Evolutionary conservation across 768 basidiomycete species (phyloP).

Genomic region (Tephrocybe sp.): DNA sequence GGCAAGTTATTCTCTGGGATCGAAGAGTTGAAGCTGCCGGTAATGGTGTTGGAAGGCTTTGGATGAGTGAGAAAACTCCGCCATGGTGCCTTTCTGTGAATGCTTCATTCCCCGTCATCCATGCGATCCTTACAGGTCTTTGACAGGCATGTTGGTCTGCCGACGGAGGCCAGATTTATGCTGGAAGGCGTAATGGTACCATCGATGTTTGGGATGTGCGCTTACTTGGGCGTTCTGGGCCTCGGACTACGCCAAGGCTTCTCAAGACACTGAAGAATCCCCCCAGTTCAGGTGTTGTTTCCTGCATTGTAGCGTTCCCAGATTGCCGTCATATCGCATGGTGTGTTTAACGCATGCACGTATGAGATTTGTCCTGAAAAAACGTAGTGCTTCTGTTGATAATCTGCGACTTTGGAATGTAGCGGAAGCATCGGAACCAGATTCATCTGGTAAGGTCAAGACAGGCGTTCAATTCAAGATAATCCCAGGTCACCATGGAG

Average conservation of each 20-base stretch:
- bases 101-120: not conserved
- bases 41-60: slow-evolving; percentile 76
- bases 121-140: not conserved
- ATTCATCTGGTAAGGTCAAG: slow-evolving; percentile 56
- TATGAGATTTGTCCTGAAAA: not conserved
- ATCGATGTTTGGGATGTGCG: slow-evolving; percentile 96
- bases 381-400: slow-evolving; percentile 79
- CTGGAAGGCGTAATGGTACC: slow-evolving; percentile 85
- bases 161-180: slow-evolving; percentile 85
- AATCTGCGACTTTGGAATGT: slow-evolving; percentile 95
- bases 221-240: slow-evolving; percentile 63
- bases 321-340: slow-evolving; percentile 90
- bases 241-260: slow-evolving; percentile 65
- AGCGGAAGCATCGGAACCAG: slow-evolving; percentile 67
- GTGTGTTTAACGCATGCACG: slow-evolving; percentile 42
- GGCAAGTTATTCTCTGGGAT: slow-evolving; percentile 92
- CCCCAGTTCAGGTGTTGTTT: slow-evolving; percentile 84
- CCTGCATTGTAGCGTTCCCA: slow-evolving; percentile 88
- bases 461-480: slow-evolving; percentile 89
- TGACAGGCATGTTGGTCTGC: slow-evolving; percentile 90
- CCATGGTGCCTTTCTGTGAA: slow-evolving; percentile 95
- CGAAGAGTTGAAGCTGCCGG: slow-evolving; percentile 63
- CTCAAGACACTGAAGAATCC: slow-evolving; percentile 86
- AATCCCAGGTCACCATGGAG: slow-evolving; percentile 94
- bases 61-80: slow-evolving; percentile 89